A percentile compares a stretch with the other conserved stretches of the same genome.
Evolutionary conservation across 106 monocot genomes (phyloP).

Genomic region (Dendrobium nobile): DNA sequence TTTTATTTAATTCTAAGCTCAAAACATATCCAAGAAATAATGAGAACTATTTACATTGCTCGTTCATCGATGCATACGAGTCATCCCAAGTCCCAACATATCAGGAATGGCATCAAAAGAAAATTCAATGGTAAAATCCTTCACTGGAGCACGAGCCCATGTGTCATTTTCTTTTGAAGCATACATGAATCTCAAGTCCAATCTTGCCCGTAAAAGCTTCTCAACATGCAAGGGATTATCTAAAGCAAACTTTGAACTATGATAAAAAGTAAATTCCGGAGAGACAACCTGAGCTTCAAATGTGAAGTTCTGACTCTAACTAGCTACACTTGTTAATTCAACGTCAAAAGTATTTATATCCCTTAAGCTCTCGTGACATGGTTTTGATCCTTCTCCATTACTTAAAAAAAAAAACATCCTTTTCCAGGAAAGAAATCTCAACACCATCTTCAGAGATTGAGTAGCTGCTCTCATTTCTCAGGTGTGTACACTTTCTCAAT

Average conservation of each 20-base stretch:
- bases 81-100: too few species aligned
- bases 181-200: constrained; percentile 97
- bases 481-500: constrained; percentile 68
- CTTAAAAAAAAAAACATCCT: neutral
- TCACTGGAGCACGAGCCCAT: constrained; percentile 68
- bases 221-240: constrained; percentile 66
- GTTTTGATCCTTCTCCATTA: constrained; percentile 16
- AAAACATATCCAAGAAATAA: too few species aligned
- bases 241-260: too few species aligned
- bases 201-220: constrained; percentile 87
- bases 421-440: constrained; percentile 54
- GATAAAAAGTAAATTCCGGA: neutral
- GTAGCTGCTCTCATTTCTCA: constrained; percentile 83
- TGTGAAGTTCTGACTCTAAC: constrained; percentile 40
- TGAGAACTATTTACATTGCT: too few species aligned
- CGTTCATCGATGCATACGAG: too few species aligned
- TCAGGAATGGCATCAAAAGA: too few species aligned
- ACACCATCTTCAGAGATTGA: constrained; percentile 69
- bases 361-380: constrained; percentile 5
- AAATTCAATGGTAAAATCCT: constrained; percentile 88
- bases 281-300: constrained; percentile 86
- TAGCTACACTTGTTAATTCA: constrained; percentile 13
- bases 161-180: constrained; percentile 78
- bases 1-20: too few species aligned
- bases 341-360: constrained; percentile 13